Conservation (phyloP, 2,329 filamentous ascomycete species). For the Monilinia fructigena region DNA sequence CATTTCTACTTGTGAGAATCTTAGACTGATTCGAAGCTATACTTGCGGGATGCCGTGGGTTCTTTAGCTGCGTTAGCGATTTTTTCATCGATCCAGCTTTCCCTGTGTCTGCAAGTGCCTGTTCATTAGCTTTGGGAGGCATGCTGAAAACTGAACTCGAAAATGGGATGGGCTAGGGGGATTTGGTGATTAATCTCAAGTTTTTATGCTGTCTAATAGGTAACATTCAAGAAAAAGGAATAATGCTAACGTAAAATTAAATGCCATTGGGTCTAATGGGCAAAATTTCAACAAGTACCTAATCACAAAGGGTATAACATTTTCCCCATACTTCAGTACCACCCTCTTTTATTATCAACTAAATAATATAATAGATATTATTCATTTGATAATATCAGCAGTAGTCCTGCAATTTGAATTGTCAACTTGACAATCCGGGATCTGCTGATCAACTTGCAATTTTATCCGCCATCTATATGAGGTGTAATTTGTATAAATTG, state of each 20-base stretch:
- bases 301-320: neutral
- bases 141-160: neutral
- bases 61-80: neutral
- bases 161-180: neutral
- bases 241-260: neutral
- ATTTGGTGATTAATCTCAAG: neutral
- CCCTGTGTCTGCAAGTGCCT: neutral
- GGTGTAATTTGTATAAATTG: conserved; percentile 10
- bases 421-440: neutral
- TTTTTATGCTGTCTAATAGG: neutral
- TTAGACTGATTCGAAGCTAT: neutral
- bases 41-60: neutral
- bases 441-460: conserved; percentile 14
- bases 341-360: neutral
- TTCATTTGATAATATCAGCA: neutral
- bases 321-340: neutral
- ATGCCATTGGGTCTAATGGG: neutral
- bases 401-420: neutral
- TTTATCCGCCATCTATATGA: conserved; percentile 21
- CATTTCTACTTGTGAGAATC: neutral
- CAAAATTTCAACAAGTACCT: neutral
- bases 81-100: neutral
- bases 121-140: neutral
- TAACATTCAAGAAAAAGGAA: neutral
- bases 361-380: neutral